Base-by-base conservation (phyloP, 805 yeast genomes). In the Starmerella lactis-condensi region DNA sequence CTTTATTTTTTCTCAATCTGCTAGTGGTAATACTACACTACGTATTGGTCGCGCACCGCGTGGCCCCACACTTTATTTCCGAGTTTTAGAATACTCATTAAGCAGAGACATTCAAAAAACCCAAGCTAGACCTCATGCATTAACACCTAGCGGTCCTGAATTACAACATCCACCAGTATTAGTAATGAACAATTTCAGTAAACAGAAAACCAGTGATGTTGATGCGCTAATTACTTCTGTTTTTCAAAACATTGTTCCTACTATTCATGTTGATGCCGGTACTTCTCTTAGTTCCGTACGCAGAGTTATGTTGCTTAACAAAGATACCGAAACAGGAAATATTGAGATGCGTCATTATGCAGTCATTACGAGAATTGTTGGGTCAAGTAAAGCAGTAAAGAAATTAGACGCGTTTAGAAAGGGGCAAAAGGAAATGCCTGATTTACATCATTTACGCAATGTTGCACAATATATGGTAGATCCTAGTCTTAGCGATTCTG, bases 201-300 rank as follows among this genome's bases (percentile, higher is more conserved):
- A 74, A 33, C 74, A 78, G 25, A 60, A 64, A 31, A 69, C 66
- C 34, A 69, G 74, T 14, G 67, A 62, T 22, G 72, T 73, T 42
- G 96, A 85, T 52, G 78, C 81, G 45, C 62, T 85, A 38, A 52
- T 82, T 34, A 70, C 91, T 19, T 78, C 95, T 3, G 72, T 82
- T 60, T 79, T 89, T 58, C 98, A 89, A 56, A 82, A 81, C 57
- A 71, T 89, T 69, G 79, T 85, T 53, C 99, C 98, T 5, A 79
- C 98, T 14, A 74, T 89, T 42, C 75, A 81, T 36, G 95, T 94
- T 3, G 79, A 79, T 41, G 38, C 31, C 11, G 57, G 61, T 35
- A 76, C 91, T 13, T 72, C 72, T 41, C 73, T 89, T 21, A 58
- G 61, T 28, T 60, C 75, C 1, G 82, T 89, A 32, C 75, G 71